A percentile compares a stretch with the other conserved stretches of the same genome.
Evolutionary conservation across 164 flowering plant genomes (phyloP).

Genomic region (Pachysandra terminalis): DNA sequence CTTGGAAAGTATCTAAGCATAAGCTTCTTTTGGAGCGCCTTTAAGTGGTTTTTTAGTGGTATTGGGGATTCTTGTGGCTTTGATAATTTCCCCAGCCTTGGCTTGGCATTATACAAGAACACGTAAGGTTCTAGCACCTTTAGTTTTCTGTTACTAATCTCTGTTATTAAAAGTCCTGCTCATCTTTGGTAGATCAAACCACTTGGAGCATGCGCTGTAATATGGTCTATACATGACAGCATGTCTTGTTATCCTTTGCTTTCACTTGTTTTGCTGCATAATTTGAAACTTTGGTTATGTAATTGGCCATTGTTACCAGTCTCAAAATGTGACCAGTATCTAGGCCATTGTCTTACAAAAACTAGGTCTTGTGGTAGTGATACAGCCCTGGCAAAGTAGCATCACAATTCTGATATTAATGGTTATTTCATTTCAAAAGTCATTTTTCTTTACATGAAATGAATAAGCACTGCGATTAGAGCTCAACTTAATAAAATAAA

Average conservation of each 20-base stretch:
- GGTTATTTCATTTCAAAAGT: neutral
- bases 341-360: neutral
- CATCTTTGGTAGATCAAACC: neutral
- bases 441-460: no score
- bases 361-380: neutral
- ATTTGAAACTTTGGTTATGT: no score
- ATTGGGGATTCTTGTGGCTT: conserved; percentile 95
- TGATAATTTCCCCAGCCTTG: conserved; percentile 89
- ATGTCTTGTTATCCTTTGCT: neutral
- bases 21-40: conserved; percentile 86
- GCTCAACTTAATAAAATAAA: neutral
- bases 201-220: no score
- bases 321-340: no score
- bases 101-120: conserved; percentile 65
- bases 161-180: neutral
- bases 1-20: conserved; percentile 92
- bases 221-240: neutral
- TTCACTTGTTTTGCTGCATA: neutral
- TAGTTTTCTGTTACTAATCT: neutral
- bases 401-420: neutral
- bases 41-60: conserved; percentile 99
- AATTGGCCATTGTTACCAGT: neutral
- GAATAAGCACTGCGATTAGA: neutral
- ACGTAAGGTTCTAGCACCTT: conserved; percentile 53
- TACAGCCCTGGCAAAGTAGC: neutral